A percentile compares a stretch with the other conserved stretches of the same genome.
Evolutionary conservation across 225 moss, liverwort and hornwort genomes (phyloP).

Genomic region (Neckera pumila): DNA sequence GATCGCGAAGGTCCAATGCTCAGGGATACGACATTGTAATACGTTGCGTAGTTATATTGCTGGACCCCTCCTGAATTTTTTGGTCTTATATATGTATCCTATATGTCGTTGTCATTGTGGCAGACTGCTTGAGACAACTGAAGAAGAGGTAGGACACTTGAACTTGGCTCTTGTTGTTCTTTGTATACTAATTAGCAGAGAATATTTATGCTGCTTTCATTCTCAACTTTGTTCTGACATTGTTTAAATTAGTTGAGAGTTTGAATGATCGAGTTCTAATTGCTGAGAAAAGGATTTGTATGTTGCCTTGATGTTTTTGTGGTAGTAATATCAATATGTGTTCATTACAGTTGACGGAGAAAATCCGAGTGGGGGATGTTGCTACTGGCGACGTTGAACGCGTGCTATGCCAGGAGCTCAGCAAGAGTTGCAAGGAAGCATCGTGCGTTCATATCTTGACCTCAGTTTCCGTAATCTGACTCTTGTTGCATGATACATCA

Average conservation of each 20-base stretch:
- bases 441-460: background rate
- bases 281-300: background rate
- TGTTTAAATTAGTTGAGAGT: background rate
- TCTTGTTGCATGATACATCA: background rate
- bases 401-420: constrained; percentile 34
- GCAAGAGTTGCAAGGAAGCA: constrained; percentile 17
- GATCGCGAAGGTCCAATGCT: background rate
- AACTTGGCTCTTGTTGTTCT: background rate
- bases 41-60: background rate
- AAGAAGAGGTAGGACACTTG: constrained; percentile 51
- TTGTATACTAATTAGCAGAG: background rate
- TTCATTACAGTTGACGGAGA: constrained; percentile 22
- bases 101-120: background rate
- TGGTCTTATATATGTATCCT: background rate
- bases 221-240: background rate
- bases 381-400: constrained; percentile 28
- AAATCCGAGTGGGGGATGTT: constrained; percentile 24
- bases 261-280: background rate
- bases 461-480: background rate
- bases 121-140: constrained; percentile 77
- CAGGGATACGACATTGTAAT: background rate
- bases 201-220: background rate
- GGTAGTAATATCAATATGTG: background rate
- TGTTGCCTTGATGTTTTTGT: background rate
- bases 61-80: background rate